Percentiles rank a stretch among this genome's conserved stretches.
Conservation (phyloP, 257 asterid species). For the Haberlea rhodopensis region DNA sequence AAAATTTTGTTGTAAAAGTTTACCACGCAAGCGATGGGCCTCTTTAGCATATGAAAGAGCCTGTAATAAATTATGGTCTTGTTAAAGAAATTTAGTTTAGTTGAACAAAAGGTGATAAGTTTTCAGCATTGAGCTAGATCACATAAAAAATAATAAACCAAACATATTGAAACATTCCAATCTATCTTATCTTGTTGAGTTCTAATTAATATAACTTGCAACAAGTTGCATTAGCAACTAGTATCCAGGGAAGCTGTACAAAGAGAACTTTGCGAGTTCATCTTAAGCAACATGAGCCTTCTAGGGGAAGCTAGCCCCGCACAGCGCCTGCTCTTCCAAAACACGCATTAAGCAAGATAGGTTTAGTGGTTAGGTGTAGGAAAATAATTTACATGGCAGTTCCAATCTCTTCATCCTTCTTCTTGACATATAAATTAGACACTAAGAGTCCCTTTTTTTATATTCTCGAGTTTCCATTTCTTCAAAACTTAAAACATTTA, state of each 20-base stretch:
- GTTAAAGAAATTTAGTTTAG: constrained; percentile 17
- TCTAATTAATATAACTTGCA: constrained; percentile 1
- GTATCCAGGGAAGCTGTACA: constrained; percentile 3
- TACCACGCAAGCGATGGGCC: constrained; percentile 70
- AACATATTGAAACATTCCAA: constrained; percentile 13
- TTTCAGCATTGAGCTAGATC: constrained; percentile 27
- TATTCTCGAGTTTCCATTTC: constrained; percentile 1
- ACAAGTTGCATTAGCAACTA: constrained; percentile 8
- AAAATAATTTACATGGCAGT: constrained; percentile 8
- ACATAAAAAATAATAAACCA: constrained; percentile 14
- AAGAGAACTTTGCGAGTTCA: not conserved
- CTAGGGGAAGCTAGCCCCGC: not conserved
- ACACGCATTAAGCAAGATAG: constrained; percentile 3
- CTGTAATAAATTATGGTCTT: constrained; percentile 35
- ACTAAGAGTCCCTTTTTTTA: not conserved
- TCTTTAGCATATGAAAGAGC: constrained; percentile 92
- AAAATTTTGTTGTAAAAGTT: constrained; percentile 67
- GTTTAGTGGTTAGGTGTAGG: constrained; percentile 9
- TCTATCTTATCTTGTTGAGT: not conserved
- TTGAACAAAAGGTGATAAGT: constrained; percentile 17
- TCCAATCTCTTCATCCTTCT: constrained; percentile 8
- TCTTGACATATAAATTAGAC: constrained; percentile 5
- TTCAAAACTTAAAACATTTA: constrained; percentile 10
- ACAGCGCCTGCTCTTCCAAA: constrained; percentile 3
- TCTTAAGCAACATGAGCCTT: not conserved